Evolutionary conservation across 331 rosid species (phyloP).

Genomic region (Telfairia occidentalis): DNA sequence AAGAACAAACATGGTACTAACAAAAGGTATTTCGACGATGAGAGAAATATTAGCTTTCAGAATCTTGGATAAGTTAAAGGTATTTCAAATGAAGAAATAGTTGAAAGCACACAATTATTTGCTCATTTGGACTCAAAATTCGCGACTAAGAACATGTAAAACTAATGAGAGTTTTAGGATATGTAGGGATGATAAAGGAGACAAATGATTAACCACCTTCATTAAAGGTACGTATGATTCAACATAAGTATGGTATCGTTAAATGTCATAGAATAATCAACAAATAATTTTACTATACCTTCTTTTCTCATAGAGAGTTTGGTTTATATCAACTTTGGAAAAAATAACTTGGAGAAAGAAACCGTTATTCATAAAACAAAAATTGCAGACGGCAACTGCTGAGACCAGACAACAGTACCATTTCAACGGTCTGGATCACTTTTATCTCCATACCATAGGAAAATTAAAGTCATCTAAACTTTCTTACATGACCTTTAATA

Average conservation of each 20-base stretch:
- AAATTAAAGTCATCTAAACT: background rate
- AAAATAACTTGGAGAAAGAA: background rate
- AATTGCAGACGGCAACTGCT: background rate
- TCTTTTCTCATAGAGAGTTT: background rate
- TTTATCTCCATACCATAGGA: background rate
- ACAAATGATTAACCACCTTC: background rate
- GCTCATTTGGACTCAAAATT: background rate
- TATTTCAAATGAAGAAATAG: background rate
- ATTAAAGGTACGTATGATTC: background rate
- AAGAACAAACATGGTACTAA: background rate
- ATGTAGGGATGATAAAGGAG: background rate
- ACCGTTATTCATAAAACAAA: background rate
- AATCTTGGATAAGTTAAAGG: background rate
- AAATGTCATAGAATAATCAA: background rate
- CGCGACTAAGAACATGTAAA: background rate
- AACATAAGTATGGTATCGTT: background rate
- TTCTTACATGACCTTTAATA: background rate
- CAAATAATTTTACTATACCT: background rate
- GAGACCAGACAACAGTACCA: background rate
- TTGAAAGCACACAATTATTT: background rate
- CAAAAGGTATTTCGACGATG: background rate
- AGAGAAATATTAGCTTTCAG: background rate
- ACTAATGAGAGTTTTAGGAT: background rate
- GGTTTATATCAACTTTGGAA: background rate
- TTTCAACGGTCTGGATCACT: background rate